Percentiles rank a stretch among this genome's conserved stretches.
Evolutionary conservation across 2,329 filamentous ascomycete species (phyloP).

Genomic region (Coniochaeta hoffmannii): DNA sequence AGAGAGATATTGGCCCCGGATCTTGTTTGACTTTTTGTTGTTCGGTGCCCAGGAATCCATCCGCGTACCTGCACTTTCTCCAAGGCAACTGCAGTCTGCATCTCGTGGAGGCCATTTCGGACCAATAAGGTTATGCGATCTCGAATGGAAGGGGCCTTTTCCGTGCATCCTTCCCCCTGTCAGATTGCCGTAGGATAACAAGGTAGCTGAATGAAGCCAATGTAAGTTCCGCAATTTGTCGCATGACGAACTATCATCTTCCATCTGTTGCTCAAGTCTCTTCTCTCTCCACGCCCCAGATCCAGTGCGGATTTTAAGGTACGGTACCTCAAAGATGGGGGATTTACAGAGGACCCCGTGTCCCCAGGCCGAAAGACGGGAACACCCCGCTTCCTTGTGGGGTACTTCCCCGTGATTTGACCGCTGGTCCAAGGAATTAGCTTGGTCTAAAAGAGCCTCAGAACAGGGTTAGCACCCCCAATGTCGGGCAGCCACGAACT

Average conservation of each 20-base stretch:
- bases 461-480: not conserved
- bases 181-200: too few species aligned
- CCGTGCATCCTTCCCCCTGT: not conserved
- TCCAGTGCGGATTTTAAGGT: too few species aligned
- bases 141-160: not conserved
- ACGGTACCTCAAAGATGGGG: too few species aligned
- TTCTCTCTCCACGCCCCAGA: too few species aligned
- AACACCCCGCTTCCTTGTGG: not conserved
- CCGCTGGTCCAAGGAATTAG: not conserved
- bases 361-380: constrained; percentile 1
- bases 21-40: too few species aligned
- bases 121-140: not conserved
- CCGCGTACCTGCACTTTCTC: not conserved
- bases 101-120: not conserved
- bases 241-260: too few species aligned
- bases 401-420: not conserved
- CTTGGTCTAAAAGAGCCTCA: too few species aligned
- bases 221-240: too few species aligned
- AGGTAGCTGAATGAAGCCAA: too few species aligned
- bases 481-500: constrained; percentile 1
- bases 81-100: not conserved
- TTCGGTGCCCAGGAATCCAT: not conserved
- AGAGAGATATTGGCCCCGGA: too few species aligned
- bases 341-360: too few species aligned
- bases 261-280: too few species aligned